These are phyloP conservation scores for Aspergillus transmontanensis DNA, from an alignment of 2,329 filamentous ascomycete species.

Conservation along the genomic window DNA sequence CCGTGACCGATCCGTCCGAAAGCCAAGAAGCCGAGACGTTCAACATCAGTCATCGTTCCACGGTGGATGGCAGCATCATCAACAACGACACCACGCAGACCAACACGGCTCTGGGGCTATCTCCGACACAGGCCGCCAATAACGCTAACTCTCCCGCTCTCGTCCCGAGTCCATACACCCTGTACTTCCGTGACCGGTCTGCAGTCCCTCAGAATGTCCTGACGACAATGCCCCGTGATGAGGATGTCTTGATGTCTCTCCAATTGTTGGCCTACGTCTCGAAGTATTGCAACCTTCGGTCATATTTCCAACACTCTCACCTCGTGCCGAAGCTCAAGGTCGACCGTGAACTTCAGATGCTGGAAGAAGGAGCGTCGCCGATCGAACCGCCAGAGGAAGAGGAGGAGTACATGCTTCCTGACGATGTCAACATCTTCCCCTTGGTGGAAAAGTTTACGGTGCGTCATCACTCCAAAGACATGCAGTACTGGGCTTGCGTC, in stretches of 20 bases:
- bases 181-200: constrained; percentile 76
- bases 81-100: constrained; percentile 69
- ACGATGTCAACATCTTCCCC: constrained; percentile 98
- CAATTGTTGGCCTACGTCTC: constrained; percentile 96
- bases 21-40: constrained; percentile 88
- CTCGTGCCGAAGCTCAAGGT: constrained; percentile 91
- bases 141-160: constrained; percentile 73
- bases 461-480: constrained; percentile 89
- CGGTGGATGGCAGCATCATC: constrained; percentile 81
- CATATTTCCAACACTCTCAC: constrained; percentile 94
- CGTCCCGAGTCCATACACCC: constrained; percentile 71
- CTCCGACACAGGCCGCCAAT: constrained; percentile 63
- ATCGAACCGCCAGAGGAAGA: constrained; percentile 59
- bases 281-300: constrained; percentile 94
- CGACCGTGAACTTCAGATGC: constrained; percentile 75
- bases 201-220: constrained; percentile 72
- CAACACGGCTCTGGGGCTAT: constrained; percentile 70
- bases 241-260: constrained; percentile 96
- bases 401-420: constrained; percentile 86
- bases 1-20: constrained; percentile 78
- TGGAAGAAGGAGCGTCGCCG: constrained; percentile 67
- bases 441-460: constrained; percentile 98
- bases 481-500: constrained; percentile 99
- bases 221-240: constrained; percentile 91
- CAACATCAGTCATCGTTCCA: constrained; percentile 85